These are phyloP conservation scores for Anthracocystis walkeri DNA, from an alignment of 1,284 basidiomycete species.

Conservation along the genomic window DNA sequence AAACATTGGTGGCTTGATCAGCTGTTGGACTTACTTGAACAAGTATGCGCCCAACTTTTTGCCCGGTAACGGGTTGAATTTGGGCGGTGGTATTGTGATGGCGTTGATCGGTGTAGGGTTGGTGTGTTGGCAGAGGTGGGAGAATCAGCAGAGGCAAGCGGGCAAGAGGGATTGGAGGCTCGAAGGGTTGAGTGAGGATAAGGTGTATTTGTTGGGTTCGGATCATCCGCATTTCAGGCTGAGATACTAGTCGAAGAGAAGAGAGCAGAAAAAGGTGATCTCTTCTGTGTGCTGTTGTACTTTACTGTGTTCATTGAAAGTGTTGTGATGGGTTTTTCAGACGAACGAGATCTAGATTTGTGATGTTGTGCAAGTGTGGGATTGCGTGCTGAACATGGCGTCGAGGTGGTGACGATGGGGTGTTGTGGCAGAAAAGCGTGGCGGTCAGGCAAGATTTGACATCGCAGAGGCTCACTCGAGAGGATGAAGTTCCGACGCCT, in stretches of 20 bases:
- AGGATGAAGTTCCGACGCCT: too few species aligned
- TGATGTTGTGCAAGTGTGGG: too few species aligned
- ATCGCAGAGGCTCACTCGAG: too few species aligned
- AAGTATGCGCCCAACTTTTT: constrained; percentile 46
- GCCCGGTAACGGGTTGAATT: constrained; percentile 52
- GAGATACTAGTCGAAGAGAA: constrained; percentile 18
- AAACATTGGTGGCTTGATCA: constrained; percentile 65
- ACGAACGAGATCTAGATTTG: too few species aligned
- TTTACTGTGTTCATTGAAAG: background rate
- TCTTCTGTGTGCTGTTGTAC: background rate
- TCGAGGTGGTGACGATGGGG: too few species aligned
- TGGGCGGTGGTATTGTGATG: constrained; percentile 33
- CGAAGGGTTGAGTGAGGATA: constrained; percentile 24
- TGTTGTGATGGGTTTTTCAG: too few species aligned
- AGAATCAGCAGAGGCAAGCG: constrained; percentile 37
- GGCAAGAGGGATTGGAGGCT: constrained; percentile 31
- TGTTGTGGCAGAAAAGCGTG: too few species aligned
- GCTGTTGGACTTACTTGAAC: constrained; percentile 62
- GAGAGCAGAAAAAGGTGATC: too few species aligned
- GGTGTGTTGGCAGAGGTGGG: constrained; percentile 40
- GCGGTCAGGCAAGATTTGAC: too few species aligned
- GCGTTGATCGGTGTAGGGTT: constrained; percentile 19
- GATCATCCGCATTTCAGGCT: constrained; percentile 48
- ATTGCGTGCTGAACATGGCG: too few species aligned
- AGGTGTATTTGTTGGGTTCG: constrained; percentile 43